phyloP scores from a whole-genome alignment of 1,284 basidiomycete species.

The Pseudozyma sp. region DNA sequence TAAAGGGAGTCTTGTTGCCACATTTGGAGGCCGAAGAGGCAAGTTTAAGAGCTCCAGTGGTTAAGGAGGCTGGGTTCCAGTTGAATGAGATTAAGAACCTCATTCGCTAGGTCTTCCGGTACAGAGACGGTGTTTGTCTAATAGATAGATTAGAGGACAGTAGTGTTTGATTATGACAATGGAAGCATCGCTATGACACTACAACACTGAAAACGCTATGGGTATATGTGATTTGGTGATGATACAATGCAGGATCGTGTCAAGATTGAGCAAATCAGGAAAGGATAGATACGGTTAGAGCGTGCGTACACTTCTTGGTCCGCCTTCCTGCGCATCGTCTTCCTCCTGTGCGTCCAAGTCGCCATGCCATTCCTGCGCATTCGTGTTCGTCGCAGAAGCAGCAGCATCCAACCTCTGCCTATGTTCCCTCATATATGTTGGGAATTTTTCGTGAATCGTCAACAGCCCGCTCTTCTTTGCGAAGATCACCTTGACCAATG shows the following conservation, averaged over 20 bases:
- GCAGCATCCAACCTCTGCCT: slow-evolving; percentile 1
- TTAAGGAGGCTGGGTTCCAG: slow-evolving; percentile 49
- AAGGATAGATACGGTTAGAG: slow-evolving; percentile 4
- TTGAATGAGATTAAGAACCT: slow-evolving; percentile 34
- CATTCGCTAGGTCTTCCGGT: slow-evolving; percentile 19
- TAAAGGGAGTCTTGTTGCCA: slow-evolving; percentile 45
- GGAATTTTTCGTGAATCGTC: slow-evolving; percentile 20
- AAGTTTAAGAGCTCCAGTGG: slow-evolving; percentile 39
- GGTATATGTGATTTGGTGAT: too few species aligned
- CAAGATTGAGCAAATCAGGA: too few species aligned
- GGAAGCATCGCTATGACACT: not conserved
- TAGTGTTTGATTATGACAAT: slow-evolving; percentile 1
- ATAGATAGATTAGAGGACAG: not conserved
- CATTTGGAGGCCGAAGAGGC: slow-evolving; percentile 57
- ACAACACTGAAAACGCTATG: too few species aligned
- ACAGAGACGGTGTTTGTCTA: not conserved
- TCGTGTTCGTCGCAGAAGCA: not conserved
- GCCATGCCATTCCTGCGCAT: slow-evolving; percentile 2
- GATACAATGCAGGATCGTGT: too few species aligned
- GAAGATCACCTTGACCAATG: slow-evolving; percentile 36
- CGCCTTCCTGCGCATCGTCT: slow-evolving; percentile 15
- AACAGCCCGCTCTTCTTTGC: slow-evolving; percentile 42
- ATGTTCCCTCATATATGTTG: slow-evolving; percentile 33
- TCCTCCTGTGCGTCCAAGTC: slow-evolving; percentile 26
- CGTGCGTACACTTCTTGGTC: slow-evolving; percentile 38